Conservation (phyloP, 202 grass and related monocot genomes). For the Hordeum pubiflorum region DNA sequence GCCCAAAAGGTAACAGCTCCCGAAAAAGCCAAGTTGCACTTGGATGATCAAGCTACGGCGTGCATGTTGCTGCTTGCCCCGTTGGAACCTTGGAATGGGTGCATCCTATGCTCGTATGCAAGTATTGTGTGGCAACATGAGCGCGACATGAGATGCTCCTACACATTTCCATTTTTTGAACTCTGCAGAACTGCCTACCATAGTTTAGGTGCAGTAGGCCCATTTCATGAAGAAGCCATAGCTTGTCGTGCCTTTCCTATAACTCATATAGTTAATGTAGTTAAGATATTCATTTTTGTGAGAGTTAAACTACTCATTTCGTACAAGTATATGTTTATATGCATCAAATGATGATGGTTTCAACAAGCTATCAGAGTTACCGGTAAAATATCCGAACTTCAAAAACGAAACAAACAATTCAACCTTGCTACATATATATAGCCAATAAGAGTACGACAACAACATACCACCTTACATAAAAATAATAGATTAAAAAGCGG, state of each 20-base stretch:
- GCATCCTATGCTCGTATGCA: not conserved
- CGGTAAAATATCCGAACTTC: too few relatives aligned
- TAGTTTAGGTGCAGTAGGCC: not conserved
- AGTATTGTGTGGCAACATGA: not conserved
- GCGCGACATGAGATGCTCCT: not conserved
- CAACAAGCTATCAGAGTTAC: not conserved
- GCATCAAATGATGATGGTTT: not conserved
- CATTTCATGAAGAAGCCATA: too few relatives aligned
- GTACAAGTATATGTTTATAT: not conserved
- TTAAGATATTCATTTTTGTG: not conserved
- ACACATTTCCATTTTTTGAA: not conserved
- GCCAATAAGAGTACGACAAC: too few relatives aligned
- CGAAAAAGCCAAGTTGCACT: not conserved
- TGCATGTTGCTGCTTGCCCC: not conserved
- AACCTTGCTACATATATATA: too few relatives aligned
- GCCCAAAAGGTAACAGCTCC: not conserved
- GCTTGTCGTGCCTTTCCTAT: not conserved
- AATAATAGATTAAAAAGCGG: not conserved
- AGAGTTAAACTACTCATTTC: not conserved
- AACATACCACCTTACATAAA: too few relatives aligned
- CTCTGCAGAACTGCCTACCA: not conserved
- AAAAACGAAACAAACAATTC: too few relatives aligned
- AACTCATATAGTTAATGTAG: not conserved
- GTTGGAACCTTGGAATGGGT: not conserved
- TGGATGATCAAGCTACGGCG: not conserved